Conservation (phyloP, 257 asterid species). For the Ilex asprella region DNA sequence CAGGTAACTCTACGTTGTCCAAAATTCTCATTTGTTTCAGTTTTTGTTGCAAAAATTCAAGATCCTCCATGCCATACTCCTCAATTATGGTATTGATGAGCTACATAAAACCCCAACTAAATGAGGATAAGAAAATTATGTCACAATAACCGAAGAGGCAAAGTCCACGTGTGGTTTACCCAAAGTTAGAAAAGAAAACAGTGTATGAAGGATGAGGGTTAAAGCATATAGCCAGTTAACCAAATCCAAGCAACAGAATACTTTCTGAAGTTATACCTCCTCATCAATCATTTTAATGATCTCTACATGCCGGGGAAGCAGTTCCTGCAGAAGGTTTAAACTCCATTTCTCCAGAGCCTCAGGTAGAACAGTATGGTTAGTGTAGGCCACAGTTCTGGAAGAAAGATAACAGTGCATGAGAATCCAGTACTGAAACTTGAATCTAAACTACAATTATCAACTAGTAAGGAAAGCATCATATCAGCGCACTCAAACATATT, state of each 20-base stretch:
- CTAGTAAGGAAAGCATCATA: too few species aligned
- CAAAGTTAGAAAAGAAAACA: too few species aligned
- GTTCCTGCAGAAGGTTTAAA: slow-evolving; percentile 60
- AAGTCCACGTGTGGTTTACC: too few species aligned
- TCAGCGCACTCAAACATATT: too few species aligned
- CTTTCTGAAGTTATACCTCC: slow-evolving; percentile 34
- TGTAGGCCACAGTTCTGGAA: slow-evolving; percentile 80
- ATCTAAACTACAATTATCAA: too few species aligned
- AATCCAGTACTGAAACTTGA: too few species aligned
- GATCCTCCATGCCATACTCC: slow-evolving; percentile 38
- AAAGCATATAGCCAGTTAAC: too few species aligned
- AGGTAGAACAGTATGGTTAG: slow-evolving; percentile 86
- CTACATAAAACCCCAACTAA: slow-evolving; percentile 23
- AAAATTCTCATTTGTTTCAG: slow-evolving; percentile 63
- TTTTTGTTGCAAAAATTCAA: slow-evolving; percentile 47
- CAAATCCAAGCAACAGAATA: too few species aligned
- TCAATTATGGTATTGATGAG: slow-evolving; percentile 33
- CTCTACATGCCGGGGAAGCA: slow-evolving; percentile 87
- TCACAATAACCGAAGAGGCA: neutral
- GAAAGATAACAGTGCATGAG: too few species aligned
- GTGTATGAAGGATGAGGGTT: too few species aligned
- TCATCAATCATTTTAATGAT: slow-evolving; percentile 73
- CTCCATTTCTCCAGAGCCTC: slow-evolving; percentile 96
- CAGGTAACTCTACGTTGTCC: slow-evolving; percentile 69
- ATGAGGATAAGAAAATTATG: neutral